Percentiles rank a stretch among this genome's conserved stretches.
Evolutionary conservation across 768 basidiomycete species (phyloP).

Genomic region (Mycena galericulata): DNA sequence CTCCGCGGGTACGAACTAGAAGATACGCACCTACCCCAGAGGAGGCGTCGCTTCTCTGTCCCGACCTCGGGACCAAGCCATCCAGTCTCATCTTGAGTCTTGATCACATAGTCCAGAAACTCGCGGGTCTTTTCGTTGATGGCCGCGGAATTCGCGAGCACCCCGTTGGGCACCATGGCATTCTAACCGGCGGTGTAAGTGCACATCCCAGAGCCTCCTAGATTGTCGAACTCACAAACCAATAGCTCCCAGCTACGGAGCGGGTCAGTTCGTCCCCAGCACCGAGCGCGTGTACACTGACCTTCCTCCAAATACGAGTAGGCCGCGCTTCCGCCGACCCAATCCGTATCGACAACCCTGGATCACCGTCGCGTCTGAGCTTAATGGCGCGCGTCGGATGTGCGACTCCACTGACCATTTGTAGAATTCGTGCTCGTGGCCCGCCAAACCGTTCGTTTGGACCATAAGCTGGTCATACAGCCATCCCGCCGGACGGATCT

Average conservation of each 20-base stretch:
- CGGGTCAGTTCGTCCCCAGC: background rate
- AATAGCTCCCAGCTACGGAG: constrained; percentile 63
- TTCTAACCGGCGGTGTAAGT: constrained; percentile 49
- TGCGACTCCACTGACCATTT: constrained; percentile 43
- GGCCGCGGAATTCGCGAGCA: constrained; percentile 56
- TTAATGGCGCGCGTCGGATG: background rate
- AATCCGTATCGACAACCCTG: constrained; percentile 56
- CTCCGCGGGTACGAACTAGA: background rate
- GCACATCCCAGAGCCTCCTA: background rate
- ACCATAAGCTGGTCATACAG: constrained; percentile 53
- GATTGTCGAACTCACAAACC: constrained; percentile 58
- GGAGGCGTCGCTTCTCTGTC: constrained; percentile 61
- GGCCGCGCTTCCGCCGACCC: constrained; percentile 54
- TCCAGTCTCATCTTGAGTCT: constrained; percentile 63
- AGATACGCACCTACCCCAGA: constrained; percentile 61
- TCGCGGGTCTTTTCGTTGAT: constrained; percentile 60
- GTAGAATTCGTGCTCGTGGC: constrained; percentile 59
- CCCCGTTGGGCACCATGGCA: constrained; percentile 64
- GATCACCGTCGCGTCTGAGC: background rate
- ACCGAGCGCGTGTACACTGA: constrained; percentile 17
- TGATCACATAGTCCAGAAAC: constrained; percentile 63
- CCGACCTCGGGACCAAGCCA: constrained; percentile 70
- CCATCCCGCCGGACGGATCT: constrained; percentile 56
- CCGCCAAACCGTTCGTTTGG: constrained; percentile 56
- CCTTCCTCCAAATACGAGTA: constrained; percentile 61